Percentiles rank a stretch among this genome's conserved stretches.
Evolutionary conservation across 345 rosid genomes (phyloP).

Genomic region (Cardamine occulta): DNA sequence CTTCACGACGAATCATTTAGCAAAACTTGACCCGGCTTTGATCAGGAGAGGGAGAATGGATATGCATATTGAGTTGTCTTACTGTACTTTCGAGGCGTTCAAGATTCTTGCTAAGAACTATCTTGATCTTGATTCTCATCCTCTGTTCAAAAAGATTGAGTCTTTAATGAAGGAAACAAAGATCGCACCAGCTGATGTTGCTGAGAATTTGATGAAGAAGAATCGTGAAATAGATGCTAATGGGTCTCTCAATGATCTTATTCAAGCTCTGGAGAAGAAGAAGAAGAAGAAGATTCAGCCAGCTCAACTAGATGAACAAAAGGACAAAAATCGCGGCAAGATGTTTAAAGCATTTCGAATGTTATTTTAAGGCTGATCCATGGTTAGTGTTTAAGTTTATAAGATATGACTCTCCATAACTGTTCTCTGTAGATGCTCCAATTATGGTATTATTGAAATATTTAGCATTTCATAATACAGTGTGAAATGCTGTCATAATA

Average conservation of each 20-base stretch:
- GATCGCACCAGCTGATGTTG: constrained; percentile 53
- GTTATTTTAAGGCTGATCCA: constrained; percentile 3
- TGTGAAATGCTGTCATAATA: neutral
- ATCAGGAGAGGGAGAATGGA: constrained; percentile 58
- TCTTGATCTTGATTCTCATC: constrained; percentile 44
- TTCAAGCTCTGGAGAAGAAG: constrained; percentile 43
- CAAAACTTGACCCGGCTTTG: constrained; percentile 52
- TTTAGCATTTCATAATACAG: neutral
- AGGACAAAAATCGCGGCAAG: neutral
- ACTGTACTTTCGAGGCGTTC: constrained; percentile 54
- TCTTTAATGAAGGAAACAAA: constrained; percentile 41
- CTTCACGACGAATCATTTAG: constrained; percentile 50
- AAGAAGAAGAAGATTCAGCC: constrained; percentile 33
- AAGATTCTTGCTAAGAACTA: constrained; percentile 49
- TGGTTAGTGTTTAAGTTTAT: constrained; percentile 6
- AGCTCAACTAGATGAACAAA: neutral
- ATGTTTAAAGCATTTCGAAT: constrained; percentile 1
- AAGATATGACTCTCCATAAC: neutral
- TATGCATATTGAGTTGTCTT: constrained; percentile 51
- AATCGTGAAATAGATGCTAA: constrained; percentile 32
- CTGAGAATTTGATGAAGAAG: constrained; percentile 54
- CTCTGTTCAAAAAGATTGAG: constrained; percentile 33
- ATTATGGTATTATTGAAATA: neutral
- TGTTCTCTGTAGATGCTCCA: neutral
- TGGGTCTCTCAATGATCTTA: constrained; percentile 44